Evolutionary conservation across 1,284 basidiomycete genomes (phyloP).

Genomic region (Ceratobasidium sp.): DNA sequence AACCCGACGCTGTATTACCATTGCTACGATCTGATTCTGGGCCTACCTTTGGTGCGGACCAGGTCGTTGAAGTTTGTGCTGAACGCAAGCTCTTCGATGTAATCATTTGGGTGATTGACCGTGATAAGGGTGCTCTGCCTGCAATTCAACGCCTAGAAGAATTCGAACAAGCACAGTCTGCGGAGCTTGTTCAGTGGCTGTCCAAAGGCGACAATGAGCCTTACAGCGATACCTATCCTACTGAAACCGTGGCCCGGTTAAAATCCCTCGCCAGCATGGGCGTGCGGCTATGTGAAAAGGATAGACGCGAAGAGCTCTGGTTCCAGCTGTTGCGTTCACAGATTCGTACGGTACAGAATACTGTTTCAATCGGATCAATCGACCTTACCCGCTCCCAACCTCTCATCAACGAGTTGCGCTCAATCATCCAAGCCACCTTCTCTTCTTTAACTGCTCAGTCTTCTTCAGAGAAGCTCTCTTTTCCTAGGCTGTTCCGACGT

Average conservation of each 20-base stretch:
- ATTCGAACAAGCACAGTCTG: constrained; percentile 66
- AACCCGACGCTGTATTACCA: constrained; percentile 70
- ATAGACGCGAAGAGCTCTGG: constrained; percentile 80
- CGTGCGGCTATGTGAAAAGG: constrained; percentile 64
- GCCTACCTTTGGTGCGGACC: constrained; percentile 65
- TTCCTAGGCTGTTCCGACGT: constrained; percentile 90
- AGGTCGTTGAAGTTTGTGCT: constrained; percentile 72
- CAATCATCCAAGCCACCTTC: constrained; percentile 86
- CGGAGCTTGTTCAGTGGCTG: constrained; percentile 59
- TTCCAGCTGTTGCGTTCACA: constrained; percentile 83
- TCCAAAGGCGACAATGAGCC: constrained; percentile 46
- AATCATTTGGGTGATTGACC: constrained; percentile 83
- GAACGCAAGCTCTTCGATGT: constrained; percentile 72
- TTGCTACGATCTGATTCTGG: constrained; percentile 68
- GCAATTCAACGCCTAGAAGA: constrained; percentile 72
- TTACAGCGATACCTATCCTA: constrained; percentile 47
- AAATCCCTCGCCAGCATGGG: constrained; percentile 64
- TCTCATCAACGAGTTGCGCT: constrained; percentile 56
- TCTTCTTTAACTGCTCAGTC: constrained; percentile 83
- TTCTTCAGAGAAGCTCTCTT: constrained; percentile 83
- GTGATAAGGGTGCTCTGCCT: constrained; percentile 64
- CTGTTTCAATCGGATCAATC: constrained; percentile 38
- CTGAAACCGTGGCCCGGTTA: constrained; percentile 53
- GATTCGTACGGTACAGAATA: constrained; percentile 76
- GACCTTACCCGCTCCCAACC: constrained; percentile 37